Conservation (phyloP, 169 alveolate genomes). For the Pseudocohnilembus persalinus region DNA sequence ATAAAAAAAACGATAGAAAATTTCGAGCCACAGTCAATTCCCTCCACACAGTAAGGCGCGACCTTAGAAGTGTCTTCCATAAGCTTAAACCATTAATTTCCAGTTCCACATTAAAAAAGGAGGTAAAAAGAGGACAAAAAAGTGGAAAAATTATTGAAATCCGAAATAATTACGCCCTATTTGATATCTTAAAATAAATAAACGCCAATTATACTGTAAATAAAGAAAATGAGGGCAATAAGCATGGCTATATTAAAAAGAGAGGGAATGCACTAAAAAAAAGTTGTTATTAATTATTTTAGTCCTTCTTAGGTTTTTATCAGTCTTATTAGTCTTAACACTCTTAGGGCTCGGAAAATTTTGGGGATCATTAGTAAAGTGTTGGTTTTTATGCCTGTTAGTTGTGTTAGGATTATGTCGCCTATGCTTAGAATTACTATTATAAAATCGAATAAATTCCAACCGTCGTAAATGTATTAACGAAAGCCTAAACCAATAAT, state of each 20-base stretch:
- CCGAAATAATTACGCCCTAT: slow-evolving; percentile 31
- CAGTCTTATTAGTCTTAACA: slow-evolving; percentile 58
- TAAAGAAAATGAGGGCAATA: slow-evolving; percentile 57
- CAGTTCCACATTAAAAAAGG: slow-evolving; percentile 67
- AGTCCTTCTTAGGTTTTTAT: slow-evolving; percentile 56
- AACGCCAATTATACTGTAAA: slow-evolving; percentile 56
- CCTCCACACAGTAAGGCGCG: not conserved
- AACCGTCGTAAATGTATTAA: slow-evolving; percentile 58
- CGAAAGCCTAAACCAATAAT: slow-evolving; percentile 51
- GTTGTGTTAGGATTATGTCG: slow-evolving; percentile 44
- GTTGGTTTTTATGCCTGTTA: slow-evolving; percentile 43
- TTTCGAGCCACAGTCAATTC: not conserved
- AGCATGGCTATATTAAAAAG: slow-evolving; percentile 51
- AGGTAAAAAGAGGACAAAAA: slow-evolving; percentile 61
- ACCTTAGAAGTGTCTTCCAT: slow-evolving; percentile 44
- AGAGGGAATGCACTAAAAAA: slow-evolving; percentile 57
- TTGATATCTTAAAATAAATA: slow-evolving; percentile 47
- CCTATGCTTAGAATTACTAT: slow-evolving; percentile 54
- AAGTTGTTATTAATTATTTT: slow-evolving; percentile 60
- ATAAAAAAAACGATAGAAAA: slow-evolving; percentile 34
- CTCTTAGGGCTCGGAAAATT: slow-evolving; percentile 63
- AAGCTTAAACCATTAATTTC: slow-evolving; percentile 64
- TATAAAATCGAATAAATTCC: slow-evolving; percentile 80
- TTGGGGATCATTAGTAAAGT: slow-evolving; percentile 29
- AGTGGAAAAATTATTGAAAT: slow-evolving; percentile 61